These are phyloP conservation scores for Monoraphidium neglectum DNA, from an alignment of 139 green algal species.

Conservation along the genomic window DNA sequence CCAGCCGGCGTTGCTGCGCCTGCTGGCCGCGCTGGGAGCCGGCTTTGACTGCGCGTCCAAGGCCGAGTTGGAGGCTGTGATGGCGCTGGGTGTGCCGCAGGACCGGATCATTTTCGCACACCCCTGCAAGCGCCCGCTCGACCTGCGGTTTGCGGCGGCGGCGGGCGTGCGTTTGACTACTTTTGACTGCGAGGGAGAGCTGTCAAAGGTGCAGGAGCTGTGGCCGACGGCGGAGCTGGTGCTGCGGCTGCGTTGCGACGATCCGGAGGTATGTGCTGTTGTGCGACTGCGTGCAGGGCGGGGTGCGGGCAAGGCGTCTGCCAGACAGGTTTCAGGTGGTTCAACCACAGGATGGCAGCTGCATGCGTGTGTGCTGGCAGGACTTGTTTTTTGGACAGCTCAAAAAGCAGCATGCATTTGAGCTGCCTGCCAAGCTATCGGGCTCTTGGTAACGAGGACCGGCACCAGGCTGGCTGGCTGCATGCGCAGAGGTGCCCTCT, in stretches of 20 bases:
- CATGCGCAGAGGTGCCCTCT: too few species aligned
- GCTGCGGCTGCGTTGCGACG: slow-evolving; percentile 88
- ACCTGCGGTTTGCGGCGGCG: slow-evolving; percentile 63
- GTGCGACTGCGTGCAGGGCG: too few species aligned
- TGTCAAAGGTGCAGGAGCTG: slow-evolving; percentile 70
- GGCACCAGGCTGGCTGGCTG: too few species aligned
- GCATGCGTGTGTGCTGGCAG: too few species aligned
- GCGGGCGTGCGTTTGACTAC: slow-evolving; percentile 55
- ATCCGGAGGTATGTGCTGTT: slow-evolving; percentile 48
- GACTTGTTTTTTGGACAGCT: too few species aligned
- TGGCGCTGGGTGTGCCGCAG: slow-evolving; percentile 65
- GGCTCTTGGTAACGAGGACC: too few species aligned
- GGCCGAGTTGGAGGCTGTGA: slow-evolving; percentile 77
- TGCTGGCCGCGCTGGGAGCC: slow-evolving; percentile 78
- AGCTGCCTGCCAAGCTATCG: too few species aligned
- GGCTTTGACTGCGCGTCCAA: slow-evolving; percentile 94
- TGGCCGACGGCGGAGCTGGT: slow-evolving; percentile 60
- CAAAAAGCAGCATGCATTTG: too few species aligned
- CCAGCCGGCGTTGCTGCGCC: slow-evolving; percentile 71
- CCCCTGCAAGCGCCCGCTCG: slow-evolving; percentile 81
- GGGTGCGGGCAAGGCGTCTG: too few species aligned
- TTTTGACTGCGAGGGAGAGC: slow-evolving; percentile 88
- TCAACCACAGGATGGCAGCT: too few species aligned
- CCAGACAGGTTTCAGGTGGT: too few species aligned
- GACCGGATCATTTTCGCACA: slow-evolving; percentile 91